Base-by-base conservation (phyloP, 163 green algal genomes). In the Scenedesmus sp. region DNA sequence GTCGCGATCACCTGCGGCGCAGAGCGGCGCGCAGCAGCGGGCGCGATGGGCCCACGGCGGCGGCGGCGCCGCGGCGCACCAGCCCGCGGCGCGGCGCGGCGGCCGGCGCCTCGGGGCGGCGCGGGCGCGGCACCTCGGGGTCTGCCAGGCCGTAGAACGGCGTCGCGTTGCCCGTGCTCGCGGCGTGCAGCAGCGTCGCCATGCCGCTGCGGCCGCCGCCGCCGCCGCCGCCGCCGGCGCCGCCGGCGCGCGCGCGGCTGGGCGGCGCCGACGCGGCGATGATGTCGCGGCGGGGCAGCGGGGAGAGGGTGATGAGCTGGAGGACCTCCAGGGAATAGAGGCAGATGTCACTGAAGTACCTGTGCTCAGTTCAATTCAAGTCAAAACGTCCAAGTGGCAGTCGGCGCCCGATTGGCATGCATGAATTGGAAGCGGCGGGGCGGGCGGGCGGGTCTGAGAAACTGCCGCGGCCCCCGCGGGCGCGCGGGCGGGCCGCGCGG, bases 281-380 rank as follows among this genome's bases (percentile, higher is more conserved):
- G 69, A 77, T 77, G 36, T 42, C 69, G 15, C 70, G 60, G 15
- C 89, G 80, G 7, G 81, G 77, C 42, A 80, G 67, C 20, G 85
- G 90, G 14, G 77, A 70, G 57, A 93, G 77, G 6, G 88, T 90
- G 28, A 86, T 72, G 24, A 94, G 42, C 42, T 86, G 70, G 57
- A 94, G 60, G 10, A 86, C 80, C 28, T 89, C 84, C 14, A 93
- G 79, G 5, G 81, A 82, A 50, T 83, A 74, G 26, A 86, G 44
- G 15, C 69, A 75, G 24, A 87, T 87, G 45, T 92, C 89, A 66
- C 78, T 72, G 67, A 78, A 86, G 77, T 87, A 87, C 42, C 83
- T 83, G 54, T 14, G 22, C 4, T 28, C 57, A 65, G 4, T n/a
- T 26, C n/a, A n/a, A n/a, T n/a, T n/a, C n/a, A n/a, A n/a, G n/a